These are phyloP conservation scores for Penicillium sp. DNA, from an alignment of 2,329 filamentous ascomycete genomes.

Conservation along the genomic window DNA sequence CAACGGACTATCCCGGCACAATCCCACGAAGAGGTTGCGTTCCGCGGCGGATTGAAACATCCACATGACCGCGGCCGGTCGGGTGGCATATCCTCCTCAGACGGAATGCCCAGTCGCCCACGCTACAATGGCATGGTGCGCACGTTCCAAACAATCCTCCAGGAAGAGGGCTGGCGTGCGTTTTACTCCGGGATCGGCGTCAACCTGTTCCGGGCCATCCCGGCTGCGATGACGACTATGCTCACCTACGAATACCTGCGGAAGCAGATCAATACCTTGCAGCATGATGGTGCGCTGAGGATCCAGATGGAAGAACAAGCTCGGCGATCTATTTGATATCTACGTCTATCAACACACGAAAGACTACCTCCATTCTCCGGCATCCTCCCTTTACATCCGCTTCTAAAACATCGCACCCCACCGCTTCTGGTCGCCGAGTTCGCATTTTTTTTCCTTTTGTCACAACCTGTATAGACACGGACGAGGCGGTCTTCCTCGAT, in stretches of 20 bases:
- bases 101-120: constrained; percentile 55
- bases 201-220: constrained; percentile 94
- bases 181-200: constrained; percentile 98
- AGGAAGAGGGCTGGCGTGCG: constrained; percentile 90
- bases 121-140: constrained; percentile 74
- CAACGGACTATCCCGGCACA: constrained; percentile 59
- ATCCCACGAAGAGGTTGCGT: constrained; percentile 53
- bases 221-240: constrained; percentile 95
- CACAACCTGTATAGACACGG: constrained; percentile 21
- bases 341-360: constrained; percentile 3
- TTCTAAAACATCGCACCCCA: not conserved
- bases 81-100: constrained; percentile 48
- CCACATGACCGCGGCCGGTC: constrained; percentile 47
- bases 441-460: not conserved
- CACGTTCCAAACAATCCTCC: constrained; percentile 80
- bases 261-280: constrained; percentile 53
- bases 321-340: constrained; percentile 21
- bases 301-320: constrained; percentile 21
- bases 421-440: not conserved
- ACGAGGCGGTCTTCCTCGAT: constrained; percentile 3
- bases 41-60: constrained; percentile 40
- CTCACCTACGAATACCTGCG: constrained; percentile 85
- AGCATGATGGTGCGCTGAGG: constrained; percentile 50
- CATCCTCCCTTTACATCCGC: not conserved
- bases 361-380: not conserved